A percentile compares a stretch with the other conserved stretches of the same genome.
phyloP scores from a whole-genome alignment of 495 filamentous ascomycete genomes.

The Bryoglossum gracile region DNA sequence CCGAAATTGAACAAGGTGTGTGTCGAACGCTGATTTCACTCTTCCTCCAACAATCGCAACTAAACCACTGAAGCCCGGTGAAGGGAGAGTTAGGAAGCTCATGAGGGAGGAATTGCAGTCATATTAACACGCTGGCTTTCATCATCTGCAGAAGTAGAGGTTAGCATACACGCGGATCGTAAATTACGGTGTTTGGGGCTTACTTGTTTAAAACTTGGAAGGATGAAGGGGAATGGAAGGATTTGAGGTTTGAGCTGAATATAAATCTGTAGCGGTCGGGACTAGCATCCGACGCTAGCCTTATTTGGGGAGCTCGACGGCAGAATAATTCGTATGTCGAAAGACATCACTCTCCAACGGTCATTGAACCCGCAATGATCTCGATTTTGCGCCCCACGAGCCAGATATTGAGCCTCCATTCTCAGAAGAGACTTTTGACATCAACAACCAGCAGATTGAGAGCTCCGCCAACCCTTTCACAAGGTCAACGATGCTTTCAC shows the following conservation, averaged over 20 bases:
- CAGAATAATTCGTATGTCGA: too few relatives aligned
- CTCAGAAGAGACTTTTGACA: too few relatives aligned
- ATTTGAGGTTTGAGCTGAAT: background rate
- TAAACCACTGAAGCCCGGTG: constrained; percentile 84
- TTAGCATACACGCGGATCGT: constrained; percentile 35
- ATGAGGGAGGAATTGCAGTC: constrained; percentile 64
- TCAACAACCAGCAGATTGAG: too few relatives aligned
- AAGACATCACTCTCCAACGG: too few relatives aligned
- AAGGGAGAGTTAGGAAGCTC: constrained; percentile 71
- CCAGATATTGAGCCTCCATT: background rate
- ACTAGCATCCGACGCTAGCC: constrained; percentile 9
- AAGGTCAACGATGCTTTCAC: constrained; percentile 14
- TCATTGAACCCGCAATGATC: constrained; percentile 17
- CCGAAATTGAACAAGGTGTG: constrained; percentile 96
- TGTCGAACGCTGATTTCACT: constrained; percentile 99
- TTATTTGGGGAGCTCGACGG: constrained; percentile 18
- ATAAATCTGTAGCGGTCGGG: background rate
- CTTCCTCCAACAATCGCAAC: constrained; percentile 57
- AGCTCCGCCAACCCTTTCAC: too few relatives aligned
- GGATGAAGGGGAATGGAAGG: constrained; percentile 68
- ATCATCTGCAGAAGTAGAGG: constrained; percentile 65
- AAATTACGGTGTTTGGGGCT: constrained; percentile 33
- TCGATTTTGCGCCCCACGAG: constrained; percentile 2
- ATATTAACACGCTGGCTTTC: constrained; percentile 94
- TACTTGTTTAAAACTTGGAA: constrained; percentile 96